Percentiles rank a stretch among this genome's conserved stretches.
These are phyloP conservation scores for Lagenidium giganteum DNA, from an alignment of 352 stramenopile species.

Conservation along the genomic window DNA sequence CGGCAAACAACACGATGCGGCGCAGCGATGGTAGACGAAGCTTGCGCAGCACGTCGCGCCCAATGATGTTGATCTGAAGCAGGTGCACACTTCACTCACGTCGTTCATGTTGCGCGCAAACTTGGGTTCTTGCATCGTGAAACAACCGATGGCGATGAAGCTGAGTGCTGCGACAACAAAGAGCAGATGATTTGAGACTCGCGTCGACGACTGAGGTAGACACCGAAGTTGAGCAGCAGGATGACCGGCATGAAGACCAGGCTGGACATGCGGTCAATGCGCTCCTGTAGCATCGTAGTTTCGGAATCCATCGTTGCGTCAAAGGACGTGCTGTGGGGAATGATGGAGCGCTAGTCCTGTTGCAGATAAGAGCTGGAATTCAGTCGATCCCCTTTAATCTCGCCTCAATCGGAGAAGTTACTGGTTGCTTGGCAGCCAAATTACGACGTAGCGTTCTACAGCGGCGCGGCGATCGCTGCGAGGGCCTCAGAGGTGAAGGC, in stretches of 20 bases:
- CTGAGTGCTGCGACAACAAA: conserved; percentile 15
- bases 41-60: not conserved
- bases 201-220: conserved; percentile 21
- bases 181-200: conserved; percentile 22
- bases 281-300: not conserved
- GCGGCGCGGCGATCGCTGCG: too few species aligned
- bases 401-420: too few species aligned
- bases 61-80: conserved; percentile 16
- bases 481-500: too few species aligned
- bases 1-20: too few species aligned
- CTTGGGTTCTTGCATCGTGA: conserved; percentile 3
- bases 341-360: too few species aligned
- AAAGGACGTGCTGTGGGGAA: too few species aligned
- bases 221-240: conserved; percentile 21
- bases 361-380: too few species aligned
- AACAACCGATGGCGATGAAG: conserved; percentile 22
- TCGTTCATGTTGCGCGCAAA: conserved; percentile 19
- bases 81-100: conserved; percentile 26
- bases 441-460: too few species aligned
- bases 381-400: too few species aligned
- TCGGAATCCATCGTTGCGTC: too few species aligned
- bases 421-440: too few species aligned
- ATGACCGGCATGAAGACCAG: conserved; percentile 23
- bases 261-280: conserved; percentile 5
- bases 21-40: too few species aligned